Percentiles rank a stretch among this genome's conserved stretches.
These are phyloP conservation scores for Amaranthus hypochondriacus DNA, from an alignment of 148 eudicot species.

Conservation along the genomic window DNA sequence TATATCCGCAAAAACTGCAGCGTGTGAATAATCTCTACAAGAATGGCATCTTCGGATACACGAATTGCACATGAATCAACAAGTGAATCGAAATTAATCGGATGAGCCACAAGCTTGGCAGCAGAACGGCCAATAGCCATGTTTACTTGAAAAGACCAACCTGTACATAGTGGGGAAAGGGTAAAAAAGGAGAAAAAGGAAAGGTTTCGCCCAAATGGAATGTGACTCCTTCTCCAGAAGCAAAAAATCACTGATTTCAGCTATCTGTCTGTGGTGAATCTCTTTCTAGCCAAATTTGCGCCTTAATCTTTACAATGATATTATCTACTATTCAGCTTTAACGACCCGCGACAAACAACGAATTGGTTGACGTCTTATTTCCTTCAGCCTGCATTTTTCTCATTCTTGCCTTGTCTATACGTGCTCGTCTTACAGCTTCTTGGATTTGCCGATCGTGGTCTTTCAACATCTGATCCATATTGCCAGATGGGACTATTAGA, in stretches of 20 bases:
- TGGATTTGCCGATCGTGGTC: slow-evolving; percentile 92
- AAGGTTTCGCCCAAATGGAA: slow-evolving; percentile 8
- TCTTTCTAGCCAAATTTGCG: slow-evolving; percentile 4
- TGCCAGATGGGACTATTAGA: slow-evolving; percentile 71
- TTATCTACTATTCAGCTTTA: slow-evolving; percentile 29
- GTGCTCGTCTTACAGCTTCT: slow-evolving; percentile 82
- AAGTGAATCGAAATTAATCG: slow-evolving; percentile 7
- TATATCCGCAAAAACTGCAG: not conserved
- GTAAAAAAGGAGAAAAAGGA: not conserved
- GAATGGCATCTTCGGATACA: slow-evolving; percentile 8
- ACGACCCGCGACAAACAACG: slow-evolving; percentile 51
- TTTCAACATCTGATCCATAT: slow-evolving; percentile 82
- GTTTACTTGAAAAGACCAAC: slow-evolving; percentile 11
- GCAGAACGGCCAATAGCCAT: slow-evolving; percentile 8
- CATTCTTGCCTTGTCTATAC: slow-evolving; percentile 61
- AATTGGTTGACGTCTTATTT: slow-evolving; percentile 38
- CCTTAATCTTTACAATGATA: slow-evolving; percentile 24
- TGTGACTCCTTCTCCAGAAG: slow-evolving; percentile 17
- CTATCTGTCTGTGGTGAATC: slow-evolving; percentile 18
- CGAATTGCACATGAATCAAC: slow-evolving; percentile 14
- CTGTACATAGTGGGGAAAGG: slow-evolving; percentile 17
- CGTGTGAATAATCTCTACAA: slow-evolving; percentile 8
- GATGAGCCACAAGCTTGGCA: slow-evolving; percentile 15
- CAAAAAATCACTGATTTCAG: slow-evolving; percentile 17
- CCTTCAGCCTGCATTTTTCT: slow-evolving; percentile 59